Evolutionary conservation across 116 monocot genomes (phyloP).

Genomic region (Thalassia testudinum): DNA sequence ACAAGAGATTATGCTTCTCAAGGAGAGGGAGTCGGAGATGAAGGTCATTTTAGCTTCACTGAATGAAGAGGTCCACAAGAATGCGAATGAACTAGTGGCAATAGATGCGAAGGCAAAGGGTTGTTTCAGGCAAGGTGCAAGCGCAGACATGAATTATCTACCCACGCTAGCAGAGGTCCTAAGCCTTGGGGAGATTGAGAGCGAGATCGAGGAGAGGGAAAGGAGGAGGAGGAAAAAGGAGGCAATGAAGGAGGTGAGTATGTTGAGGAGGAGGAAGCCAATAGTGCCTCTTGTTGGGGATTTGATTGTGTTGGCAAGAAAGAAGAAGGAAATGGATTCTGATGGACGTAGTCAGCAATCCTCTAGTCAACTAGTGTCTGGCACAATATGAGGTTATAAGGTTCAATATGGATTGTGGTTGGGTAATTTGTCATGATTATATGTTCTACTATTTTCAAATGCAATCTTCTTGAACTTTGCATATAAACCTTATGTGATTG

Average conservation of each 20-base stretch:
- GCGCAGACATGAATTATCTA: slow-evolving; percentile 19
- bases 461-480: no score
- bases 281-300: no score
- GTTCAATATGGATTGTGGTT: no score
- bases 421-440: no score
- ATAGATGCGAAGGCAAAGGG: slow-evolving; percentile 2
- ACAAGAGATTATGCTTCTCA: slow-evolving; percentile 43
- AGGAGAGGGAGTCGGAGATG: slow-evolving; percentile 40
- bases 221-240: slow-evolving; percentile 12
- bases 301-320: no score
- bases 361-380: no score
- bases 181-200: slow-evolving; percentile 22
- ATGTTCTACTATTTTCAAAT: no score
- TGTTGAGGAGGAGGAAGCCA: slow-evolving; percentile 43
- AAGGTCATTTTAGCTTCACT: slow-evolving; percentile 48
- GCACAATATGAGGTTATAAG: no score
- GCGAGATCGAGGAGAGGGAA: slow-evolving; percentile 10
- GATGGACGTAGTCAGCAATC: no score
- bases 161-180: slow-evolving; percentile 30
- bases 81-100: slow-evolving; percentile 20
- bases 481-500: no score
- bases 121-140: slow-evolving; percentile 2
- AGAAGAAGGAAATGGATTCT: no score
- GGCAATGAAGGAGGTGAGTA: no score
- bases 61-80: slow-evolving; percentile 37